Evolutionary conservation across 139 green algal species (phyloP), one percentile per base, ranked within the genome.

Genomic region (Chlorella sorokiniana): DNA sequence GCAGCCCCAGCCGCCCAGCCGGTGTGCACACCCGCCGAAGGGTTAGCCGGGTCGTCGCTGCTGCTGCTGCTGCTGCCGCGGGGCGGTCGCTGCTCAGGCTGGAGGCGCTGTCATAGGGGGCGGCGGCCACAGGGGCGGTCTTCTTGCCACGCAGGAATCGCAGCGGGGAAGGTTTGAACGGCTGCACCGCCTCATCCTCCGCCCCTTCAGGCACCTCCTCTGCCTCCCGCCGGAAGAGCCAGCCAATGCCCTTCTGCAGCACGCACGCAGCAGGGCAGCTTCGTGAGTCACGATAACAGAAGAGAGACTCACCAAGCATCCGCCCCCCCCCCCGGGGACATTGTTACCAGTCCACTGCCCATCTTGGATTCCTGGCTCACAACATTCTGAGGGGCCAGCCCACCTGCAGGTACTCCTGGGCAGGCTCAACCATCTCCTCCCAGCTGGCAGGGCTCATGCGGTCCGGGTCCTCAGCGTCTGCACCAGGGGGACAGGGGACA

Each of bases 401-500:
- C 51, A 59, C 72, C 72, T 79, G 72, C 72, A 79, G 25, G 51
- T 65, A 79, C 23, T 79, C 72, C 23, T 83, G 73, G 37, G 78
- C 52, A 1, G 65, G 48, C 33, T 91, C 87, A 0, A 78, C 81
- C 89, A 95, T 89, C 80, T 95, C 90, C 48, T 93, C 86, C 75
- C 92, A 86, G 20, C 78, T 94, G 40, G 92, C 92, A 40, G 91
- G 89, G 25, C 82, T 89, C 76, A 93, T 89, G 0, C 74, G 42
- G 48, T 59, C 48, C 25, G 68, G 56, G 75, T 76, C 70, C 38
- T 51, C 4, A 10, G 77, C 75, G 54, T 92, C 85, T 76, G 77
- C 51, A 52, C 5, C 56, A 65, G 11, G 20, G 31, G 69, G 44
- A 44, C 38, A 3, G 4, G 29, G 69, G 42, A 56, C 48, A 56